Base-by-base conservation (phyloP, 345 rosid genomes). In the Aethionema arabicum region DNA sequence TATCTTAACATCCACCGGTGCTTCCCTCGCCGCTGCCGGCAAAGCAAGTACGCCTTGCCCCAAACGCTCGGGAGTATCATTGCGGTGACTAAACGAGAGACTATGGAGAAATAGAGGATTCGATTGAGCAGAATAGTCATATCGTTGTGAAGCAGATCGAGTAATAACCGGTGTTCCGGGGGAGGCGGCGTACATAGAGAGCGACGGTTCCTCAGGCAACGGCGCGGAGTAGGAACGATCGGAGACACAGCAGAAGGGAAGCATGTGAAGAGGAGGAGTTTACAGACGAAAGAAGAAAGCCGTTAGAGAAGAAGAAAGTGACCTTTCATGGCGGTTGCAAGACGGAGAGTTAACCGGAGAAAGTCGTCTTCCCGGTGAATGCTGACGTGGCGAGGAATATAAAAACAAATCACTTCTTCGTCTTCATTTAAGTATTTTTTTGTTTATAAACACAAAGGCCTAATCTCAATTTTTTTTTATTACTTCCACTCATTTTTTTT, bases 171-270 rank as follows among this genome's bases (percentile, higher is more conserved):
- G 13, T 30, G 72, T 42, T 56, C 35, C 57, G 9, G 72, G 29
- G 53, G 65, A 36, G 46, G 65, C 33, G 55, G 60, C 32, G 72
- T 50, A 47, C 57, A 60, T 55, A 7, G 67, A 52, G 29, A 63
- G 15, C 2, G 70, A 32, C 0, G 46, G 59, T 42, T 55, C 48
- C 5, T 56, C 80, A 13, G 74, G 56, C 6, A 76, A 63, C 32
- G 68, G 31, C 5, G 61, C 72, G 50, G 80, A 49, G 32, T 82
- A 29, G 13, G 78, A 41, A 56, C 65, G 81, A 58, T 82, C 81
- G 49, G 83, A 65, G 77, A 78, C 74, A 54, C 88, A 80, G 51
- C 88, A 82, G 63, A 84, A 76, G 2, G 85, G 77, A 77, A 80
- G 90, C 88, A 80, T 84, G 62, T 27, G 47, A 48, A 49, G 44